Base-by-base conservation (phyloP, 441 rosid species). In the Macaranga tanarius region DNA sequence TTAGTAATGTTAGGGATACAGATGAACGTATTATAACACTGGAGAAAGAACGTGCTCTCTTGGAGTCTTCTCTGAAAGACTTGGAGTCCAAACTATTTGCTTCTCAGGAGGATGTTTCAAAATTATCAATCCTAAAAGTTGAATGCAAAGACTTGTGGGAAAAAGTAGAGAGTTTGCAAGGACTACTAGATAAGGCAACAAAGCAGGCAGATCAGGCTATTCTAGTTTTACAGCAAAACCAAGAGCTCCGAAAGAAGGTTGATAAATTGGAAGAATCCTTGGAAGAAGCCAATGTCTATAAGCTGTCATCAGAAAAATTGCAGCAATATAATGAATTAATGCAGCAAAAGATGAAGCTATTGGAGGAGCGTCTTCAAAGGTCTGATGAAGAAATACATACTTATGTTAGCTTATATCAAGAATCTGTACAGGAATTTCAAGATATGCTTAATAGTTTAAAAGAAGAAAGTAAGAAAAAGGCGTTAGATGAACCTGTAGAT, bases 331-430 rank as follows among this genome's bases (percentile, higher is more conserved):
- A 89, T 83, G 96, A 91, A 77, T 81, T 89, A 20, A 87, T 93
- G 88, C 98, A 89, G 81, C 85, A 90, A 74, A 93, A 93, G 84
- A 87, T 95, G 74, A 84, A 85, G 62, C 82, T 90, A 75, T 80
- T 95, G 67, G 99, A 93, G 82, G 96, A 92, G 69, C 90, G 86
- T 73, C 90, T 95, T 60, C 87, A 87, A 73, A 91, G 78, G 74
- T 95, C 97, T 61, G 99, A 95, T 73, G 92, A 91, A 77, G 97
- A 91, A 78, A 90, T 93, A 81, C 78, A 71, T 65, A 85, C 97
- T 20, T 92, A 84, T 80, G 84, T 90, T 68, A 88, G 86, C 48
- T 77, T 91, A 79, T 92, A 95, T 82, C 96, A 91, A 80, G 91
- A 92, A 69, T 92, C 99, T 20, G 85, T 92, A 19, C 82, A 84